Conservation (phyloP, 1,284 basidiomycete genomes). For the Veloboletus limbatus region DNA sequence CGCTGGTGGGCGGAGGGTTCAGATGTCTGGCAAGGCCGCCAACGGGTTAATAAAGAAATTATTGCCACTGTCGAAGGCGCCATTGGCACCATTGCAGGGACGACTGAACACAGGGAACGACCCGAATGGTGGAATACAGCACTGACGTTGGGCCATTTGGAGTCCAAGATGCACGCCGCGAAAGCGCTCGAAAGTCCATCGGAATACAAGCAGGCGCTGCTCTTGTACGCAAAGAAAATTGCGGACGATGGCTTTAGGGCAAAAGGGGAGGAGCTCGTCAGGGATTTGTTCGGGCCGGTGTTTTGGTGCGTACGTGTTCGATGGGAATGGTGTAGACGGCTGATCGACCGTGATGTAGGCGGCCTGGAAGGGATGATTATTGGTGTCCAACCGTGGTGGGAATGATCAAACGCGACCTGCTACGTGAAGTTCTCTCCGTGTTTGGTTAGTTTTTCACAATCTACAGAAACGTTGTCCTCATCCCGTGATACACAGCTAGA, state of each 20-base stretch:
- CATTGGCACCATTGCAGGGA: constrained; percentile 44
- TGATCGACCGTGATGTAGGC: constrained; percentile 44
- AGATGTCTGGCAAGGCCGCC: constrained; percentile 74
- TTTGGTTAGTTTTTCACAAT: constrained; percentile 53
- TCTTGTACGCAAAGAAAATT: constrained; percentile 77
- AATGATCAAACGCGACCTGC: constrained; percentile 71
- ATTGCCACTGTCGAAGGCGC: constrained; percentile 54
- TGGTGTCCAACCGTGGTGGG: constrained; percentile 72
- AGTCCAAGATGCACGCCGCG: constrained; percentile 73
- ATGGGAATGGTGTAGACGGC: constrained; percentile 2
- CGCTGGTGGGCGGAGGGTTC: constrained; percentile 80
- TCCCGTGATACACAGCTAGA: constrained; percentile 43
- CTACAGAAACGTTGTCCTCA: constrained; percentile 7
- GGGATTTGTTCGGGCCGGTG: constrained; percentile 83
- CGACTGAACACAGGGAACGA: constrained; percentile 40
- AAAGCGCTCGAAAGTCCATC: constrained; percentile 71
- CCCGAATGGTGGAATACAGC: constrained; percentile 79
- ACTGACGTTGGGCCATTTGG: constrained; percentile 80
- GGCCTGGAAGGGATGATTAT: constrained; percentile 57
- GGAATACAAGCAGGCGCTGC: constrained; percentile 77
- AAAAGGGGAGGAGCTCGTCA: constrained; percentile 85
- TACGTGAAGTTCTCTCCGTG: constrained; percentile 73
- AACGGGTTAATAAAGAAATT: constrained; percentile 49
- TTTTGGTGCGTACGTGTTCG: constrained; percentile 60
- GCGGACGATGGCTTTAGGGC: constrained; percentile 82